Conservation (phyloP, 2,329 filamentous ascomycete species). For the Colletotrichum tropicale region DNA sequence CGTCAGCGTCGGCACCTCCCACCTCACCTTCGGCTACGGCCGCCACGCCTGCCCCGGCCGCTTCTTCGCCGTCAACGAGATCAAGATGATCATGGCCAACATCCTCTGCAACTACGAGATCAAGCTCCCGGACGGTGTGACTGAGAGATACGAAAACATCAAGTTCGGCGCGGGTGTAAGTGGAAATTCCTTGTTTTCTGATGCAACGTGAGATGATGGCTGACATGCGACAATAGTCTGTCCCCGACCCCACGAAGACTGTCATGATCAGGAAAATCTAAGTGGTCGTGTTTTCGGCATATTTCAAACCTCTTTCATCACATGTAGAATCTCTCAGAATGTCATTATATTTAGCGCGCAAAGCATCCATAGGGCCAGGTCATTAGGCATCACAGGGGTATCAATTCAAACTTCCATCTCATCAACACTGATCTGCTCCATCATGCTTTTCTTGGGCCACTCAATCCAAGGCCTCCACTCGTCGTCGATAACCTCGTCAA, state of each 20-base stretch:
- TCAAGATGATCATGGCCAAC: constrained; percentile 23
- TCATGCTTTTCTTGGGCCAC: constrained; percentile 21
- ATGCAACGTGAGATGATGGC: background rate
- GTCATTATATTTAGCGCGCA: background rate
- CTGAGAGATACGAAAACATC: constrained; percentile 1
- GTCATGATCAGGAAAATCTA: constrained; percentile 11
- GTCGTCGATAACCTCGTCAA: constrained; percentile 12
- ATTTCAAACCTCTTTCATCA: no score
- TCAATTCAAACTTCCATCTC: constrained; percentile 12
- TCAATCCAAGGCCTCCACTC: constrained; percentile 17
- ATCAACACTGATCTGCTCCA: constrained; percentile 20
- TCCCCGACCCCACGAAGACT: constrained; percentile 2
- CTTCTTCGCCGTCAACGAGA: constrained; percentile 22
- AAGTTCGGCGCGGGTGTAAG: background rate
- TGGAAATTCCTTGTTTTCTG: accelerated
- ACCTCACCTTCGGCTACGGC: constrained; percentile 22
- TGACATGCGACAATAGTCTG: background rate
- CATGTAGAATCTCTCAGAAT: background rate
- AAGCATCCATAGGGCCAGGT: background rate
- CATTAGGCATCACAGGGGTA: background rate
- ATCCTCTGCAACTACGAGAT: constrained; percentile 20
- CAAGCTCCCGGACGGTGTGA: background rate
- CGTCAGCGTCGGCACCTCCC: constrained; percentile 35
- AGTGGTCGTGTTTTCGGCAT: background rate
- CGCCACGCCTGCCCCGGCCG: constrained; percentile 22